phyloP scores from a whole-genome alignment of 306 rosid genomes.

The Rosa lucieae region DNA sequence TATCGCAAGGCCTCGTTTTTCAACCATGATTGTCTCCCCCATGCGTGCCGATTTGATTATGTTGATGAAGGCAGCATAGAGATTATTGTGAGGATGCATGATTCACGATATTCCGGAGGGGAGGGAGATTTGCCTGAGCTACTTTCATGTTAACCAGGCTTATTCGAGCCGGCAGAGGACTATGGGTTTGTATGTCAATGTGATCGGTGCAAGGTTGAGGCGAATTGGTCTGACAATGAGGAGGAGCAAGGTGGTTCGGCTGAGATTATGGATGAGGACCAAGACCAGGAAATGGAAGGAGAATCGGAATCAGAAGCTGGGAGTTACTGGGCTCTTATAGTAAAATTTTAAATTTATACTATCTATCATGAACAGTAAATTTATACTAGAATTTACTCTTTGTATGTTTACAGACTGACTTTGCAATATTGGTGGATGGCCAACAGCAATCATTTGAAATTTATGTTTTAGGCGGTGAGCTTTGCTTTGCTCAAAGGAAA shows the following conservation, averaged over 20 bases:
- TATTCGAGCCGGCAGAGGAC: conserved; percentile 65
- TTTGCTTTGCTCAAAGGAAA: no score
- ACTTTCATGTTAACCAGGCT: conserved; percentile 67
- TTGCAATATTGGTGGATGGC: no score
- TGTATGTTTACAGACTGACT: no score
- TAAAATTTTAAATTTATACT: no score
- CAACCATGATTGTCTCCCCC: conserved; percentile 88
- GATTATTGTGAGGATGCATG: conserved; percentile 52
- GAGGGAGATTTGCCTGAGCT: conserved; percentile 81
- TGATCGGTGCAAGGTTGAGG: conserved; percentile 76
- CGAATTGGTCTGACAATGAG: conserved; percentile 68
- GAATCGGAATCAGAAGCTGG: conserved; percentile 1
- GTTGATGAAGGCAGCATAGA: conserved; percentile 59
- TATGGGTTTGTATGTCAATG: conserved; percentile 74
- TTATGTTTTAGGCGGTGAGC: no score
- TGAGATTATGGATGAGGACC: conserved; percentile 36
- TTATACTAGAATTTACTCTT: no score
- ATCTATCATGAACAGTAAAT: no score
- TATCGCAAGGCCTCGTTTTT: conserved; percentile 68
- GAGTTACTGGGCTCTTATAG: no score
- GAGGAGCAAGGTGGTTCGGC: conserved; percentile 25
- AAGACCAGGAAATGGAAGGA: conserved; percentile 19
- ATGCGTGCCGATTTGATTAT: conserved; percentile 89
- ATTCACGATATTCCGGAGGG: conserved; percentile 80
- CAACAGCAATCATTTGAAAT: no score